phyloP scores from a whole-genome alignment of 164 flowering plant genomes.

The Umbellularia californica region DNA sequence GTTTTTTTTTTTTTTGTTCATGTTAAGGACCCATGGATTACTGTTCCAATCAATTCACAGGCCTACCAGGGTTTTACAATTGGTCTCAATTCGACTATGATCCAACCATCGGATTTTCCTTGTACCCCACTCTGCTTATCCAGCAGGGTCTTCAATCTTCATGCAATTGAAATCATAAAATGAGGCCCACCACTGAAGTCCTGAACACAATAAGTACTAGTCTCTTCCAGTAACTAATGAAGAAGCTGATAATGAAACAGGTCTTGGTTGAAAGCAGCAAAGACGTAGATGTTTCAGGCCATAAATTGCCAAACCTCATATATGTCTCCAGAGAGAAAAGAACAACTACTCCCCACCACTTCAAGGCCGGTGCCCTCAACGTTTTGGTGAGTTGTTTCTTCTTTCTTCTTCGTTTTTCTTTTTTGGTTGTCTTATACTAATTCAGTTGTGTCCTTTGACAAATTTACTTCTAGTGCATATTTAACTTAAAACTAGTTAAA shows the following conservation, averaged over 20 bases:
- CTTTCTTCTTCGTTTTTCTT: neutral
- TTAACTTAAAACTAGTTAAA: too few relatives aligned
- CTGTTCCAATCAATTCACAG: too few relatives aligned
- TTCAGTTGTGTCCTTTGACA: neutral
- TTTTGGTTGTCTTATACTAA: neutral
- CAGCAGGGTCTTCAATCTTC: too few relatives aligned
- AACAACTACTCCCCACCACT: constrained; percentile 45
- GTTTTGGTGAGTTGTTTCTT: constrained; percentile 40
- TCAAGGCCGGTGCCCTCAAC: constrained; percentile 95
- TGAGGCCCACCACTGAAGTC: too few relatives aligned
- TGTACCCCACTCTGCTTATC: too few relatives aligned
- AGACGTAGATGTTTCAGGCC: constrained; percentile 44
- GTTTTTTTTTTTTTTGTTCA: too few relatives aligned
- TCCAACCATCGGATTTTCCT: too few relatives aligned
- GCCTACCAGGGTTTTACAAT: too few relatives aligned
- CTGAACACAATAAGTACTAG: too few relatives aligned
- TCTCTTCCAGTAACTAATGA: neutral
- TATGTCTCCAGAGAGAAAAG: constrained; percentile 73
- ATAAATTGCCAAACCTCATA: constrained; percentile 61
- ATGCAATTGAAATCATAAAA: too few relatives aligned
- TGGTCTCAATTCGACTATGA: too few relatives aligned
- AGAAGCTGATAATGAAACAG: constrained; percentile 19
- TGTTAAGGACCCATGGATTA: too few relatives aligned
- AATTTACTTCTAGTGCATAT: neutral
- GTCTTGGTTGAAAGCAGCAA: constrained; percentile 41